Evolutionary conservation across 228 moss, liverwort and hornwort genomes (phyloP).

Genomic region (Sphagnum magellanicum): DNA sequence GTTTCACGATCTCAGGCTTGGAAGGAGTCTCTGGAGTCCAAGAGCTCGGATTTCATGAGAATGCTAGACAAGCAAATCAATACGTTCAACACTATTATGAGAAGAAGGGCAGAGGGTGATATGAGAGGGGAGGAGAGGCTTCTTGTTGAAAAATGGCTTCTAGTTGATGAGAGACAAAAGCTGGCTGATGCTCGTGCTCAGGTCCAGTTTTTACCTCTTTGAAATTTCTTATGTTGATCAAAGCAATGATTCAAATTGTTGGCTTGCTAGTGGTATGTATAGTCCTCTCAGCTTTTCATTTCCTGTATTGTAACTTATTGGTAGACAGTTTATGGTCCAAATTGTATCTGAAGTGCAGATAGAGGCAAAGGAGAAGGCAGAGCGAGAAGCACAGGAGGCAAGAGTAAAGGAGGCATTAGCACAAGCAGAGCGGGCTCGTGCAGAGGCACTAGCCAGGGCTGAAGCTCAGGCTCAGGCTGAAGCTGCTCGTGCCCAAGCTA

Average conservation of each 20-base stretch:
- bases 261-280: no score
- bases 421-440: conserved; percentile 82
- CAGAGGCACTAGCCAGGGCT: conserved; percentile 84
- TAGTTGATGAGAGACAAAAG: conserved; percentile 87
- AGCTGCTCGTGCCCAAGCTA: conserved; percentile 65
- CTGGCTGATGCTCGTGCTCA: conserved; percentile 72
- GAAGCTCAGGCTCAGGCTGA: conserved; percentile 92
- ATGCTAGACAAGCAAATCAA: conserved; percentile 70
- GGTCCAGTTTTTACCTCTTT: conserved; percentile 8
- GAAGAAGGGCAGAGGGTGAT: conserved; percentile 64
- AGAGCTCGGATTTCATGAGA: conserved; percentile 55
- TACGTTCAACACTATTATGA: conserved; percentile 67
- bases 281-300: no score
- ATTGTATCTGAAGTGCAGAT: conserved; percentile 27
- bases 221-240: no score
- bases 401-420: conserved; percentile 77
- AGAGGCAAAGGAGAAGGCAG: conserved; percentile 94
- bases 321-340: no score
- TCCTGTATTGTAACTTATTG: no score
- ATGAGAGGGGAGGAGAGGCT: conserved; percentile 94
- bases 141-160: conserved; percentile 82
- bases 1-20: conserved; percentile 71
- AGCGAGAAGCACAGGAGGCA: conserved; percentile 81
- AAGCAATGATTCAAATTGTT: no score
- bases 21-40: conserved; percentile 73